Evolutionary conservation across 768 basidiomycete genomes (phyloP).

Genomic region (Epithele typhae): DNA sequence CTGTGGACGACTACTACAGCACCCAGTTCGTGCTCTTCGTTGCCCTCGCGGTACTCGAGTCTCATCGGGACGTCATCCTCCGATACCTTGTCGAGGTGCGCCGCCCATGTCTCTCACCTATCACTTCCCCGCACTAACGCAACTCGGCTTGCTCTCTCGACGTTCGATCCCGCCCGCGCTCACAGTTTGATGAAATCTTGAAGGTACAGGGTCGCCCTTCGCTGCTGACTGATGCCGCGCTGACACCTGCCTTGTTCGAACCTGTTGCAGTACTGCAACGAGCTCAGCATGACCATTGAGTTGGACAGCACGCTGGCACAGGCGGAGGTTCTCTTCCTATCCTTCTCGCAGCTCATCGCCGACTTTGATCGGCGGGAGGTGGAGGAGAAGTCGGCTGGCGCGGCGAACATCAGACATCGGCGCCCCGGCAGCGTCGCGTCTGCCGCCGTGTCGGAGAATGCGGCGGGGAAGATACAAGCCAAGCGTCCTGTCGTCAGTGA

Average conservation of each 20-base stretch:
- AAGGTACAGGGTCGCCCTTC: conserved; percentile 40
- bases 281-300: conserved; percentile 95
- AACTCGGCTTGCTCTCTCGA: no score
- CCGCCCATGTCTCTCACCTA: background rate
- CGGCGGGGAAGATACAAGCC: conserved; percentile 22
- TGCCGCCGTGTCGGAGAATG: conserved; percentile 22
- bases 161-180: background rate
- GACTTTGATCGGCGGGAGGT: conserved; percentile 81
- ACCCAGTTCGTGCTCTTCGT: conserved; percentile 88
- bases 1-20: conserved; percentile 90
- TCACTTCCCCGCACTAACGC: no score
- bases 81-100: conserved; percentile 91
- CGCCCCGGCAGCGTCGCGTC: conserved; percentile 9
- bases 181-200: conserved; percentile 75
- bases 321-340: conserved; percentile 94
- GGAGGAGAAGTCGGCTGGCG: conserved; percentile 36
- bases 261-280: conserved; percentile 74
- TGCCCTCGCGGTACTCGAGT: conserved; percentile 90
- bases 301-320: conserved; percentile 93
- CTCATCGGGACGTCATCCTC: conserved; percentile 91
- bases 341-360: conserved; percentile 82
- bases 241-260: no score
- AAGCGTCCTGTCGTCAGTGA: conserved; percentile 52
- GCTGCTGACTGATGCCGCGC: background rate
- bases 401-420: conserved; percentile 32